A percentile compares a stretch with the other conserved stretches of the same genome.
Evolutionary conservation across 1,284 basidiomycete genomes (phyloP).

Genomic region (Marasmius sp.): DNA sequence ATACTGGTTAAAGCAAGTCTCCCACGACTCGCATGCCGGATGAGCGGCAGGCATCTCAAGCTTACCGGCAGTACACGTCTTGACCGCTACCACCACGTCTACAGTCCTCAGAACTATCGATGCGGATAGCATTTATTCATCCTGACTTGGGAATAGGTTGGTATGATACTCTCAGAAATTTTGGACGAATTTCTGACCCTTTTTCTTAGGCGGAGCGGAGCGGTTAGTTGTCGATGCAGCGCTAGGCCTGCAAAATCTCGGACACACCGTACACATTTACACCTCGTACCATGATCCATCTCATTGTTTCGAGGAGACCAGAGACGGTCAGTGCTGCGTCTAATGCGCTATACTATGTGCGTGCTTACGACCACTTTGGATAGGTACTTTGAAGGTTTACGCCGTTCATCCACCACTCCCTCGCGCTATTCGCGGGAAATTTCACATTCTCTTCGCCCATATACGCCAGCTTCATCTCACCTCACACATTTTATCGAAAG

Average conservation of each 20-base stretch:
- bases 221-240: slow-evolving; percentile 96
- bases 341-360: not conserved
- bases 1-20: too few relatives aligned
- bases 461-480: slow-evolving; percentile 85
- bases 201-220: slow-evolving; percentile 83
- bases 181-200: slow-evolving; percentile 6
- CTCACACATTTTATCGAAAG: slow-evolving; percentile 51
- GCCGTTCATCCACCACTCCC: slow-evolving; percentile 79
- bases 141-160: slow-evolving; percentile 93
- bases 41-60: too few relatives aligned
- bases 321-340: slow-evolving; percentile 60
- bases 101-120: not conserved
- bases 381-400: slow-evolving; percentile 85
- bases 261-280: slow-evolving; percentile 90
- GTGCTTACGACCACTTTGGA: not conserved
- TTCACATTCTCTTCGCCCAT: slow-evolving; percentile 91
- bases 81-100: too few relatives aligned
- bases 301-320: slow-evolving; percentile 89
- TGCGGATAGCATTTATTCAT: slow-evolving; percentile 83
- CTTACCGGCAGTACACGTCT: too few relatives aligned
- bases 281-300: slow-evolving; percentile 89
- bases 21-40: too few relatives aligned
- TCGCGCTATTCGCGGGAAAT: slow-evolving; percentile 70
- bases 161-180: slow-evolving; percentile 3
- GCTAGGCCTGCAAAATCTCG: slow-evolving; percentile 79